Evolutionary conservation across 2,329 filamentous ascomycete genomes (phyloP), one percentile per base, ranked within the genome.

Genomic region (Pseudonectria buxi): DNA sequence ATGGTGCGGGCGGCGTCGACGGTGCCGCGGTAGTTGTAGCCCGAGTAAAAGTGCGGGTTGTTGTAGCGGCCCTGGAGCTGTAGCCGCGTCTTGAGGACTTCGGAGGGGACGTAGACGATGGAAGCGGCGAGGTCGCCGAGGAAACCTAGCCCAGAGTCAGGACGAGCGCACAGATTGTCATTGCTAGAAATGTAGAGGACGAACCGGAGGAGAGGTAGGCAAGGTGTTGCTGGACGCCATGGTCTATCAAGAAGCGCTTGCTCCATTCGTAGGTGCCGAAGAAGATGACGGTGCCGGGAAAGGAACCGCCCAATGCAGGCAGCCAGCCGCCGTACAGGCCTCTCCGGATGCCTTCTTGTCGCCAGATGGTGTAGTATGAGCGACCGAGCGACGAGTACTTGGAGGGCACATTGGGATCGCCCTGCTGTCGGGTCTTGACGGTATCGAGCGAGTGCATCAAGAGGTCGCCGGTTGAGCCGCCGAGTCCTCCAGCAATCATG

Each of bases 361-460:
- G 78, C 63, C 85, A 84, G 56, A 98, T 98, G 27, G 84, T 96
- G 57, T 84, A 77, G 65, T 96, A 98, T 4, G 90, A 92, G 39
- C 83, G 85, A 26, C 84, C 85, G 61, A 96, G 80, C 12, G 87
- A 90, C 10, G 84, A 83, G 65, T 98, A 98, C 64, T 86, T 94
- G 2, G 92, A 84, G 14, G 92, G 92, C 41, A 95, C 76, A 58
- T 92, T 83, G 29, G 90, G 89, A 56, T 96, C 92, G 54, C 90
- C 92, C 64, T 98, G 92, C 61, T 98, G 94, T 50, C 92, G 78
- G 30, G 92, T 98, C 67, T 98, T 98, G 53, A 98, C 92, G 1
- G 92, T 98, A 62, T 98, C 92, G 55, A 98, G 76, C 30, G 90
- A 96, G 67, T 98, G 92, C 92, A 98, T 98, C 48, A 98, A 70